A percentile compares a stretch with the other conserved stretches of the same genome.
phyloP scores from a whole-genome alignment of 495 filamentous ascomycete genomes.

The Neurospora sublineolata region DNA sequence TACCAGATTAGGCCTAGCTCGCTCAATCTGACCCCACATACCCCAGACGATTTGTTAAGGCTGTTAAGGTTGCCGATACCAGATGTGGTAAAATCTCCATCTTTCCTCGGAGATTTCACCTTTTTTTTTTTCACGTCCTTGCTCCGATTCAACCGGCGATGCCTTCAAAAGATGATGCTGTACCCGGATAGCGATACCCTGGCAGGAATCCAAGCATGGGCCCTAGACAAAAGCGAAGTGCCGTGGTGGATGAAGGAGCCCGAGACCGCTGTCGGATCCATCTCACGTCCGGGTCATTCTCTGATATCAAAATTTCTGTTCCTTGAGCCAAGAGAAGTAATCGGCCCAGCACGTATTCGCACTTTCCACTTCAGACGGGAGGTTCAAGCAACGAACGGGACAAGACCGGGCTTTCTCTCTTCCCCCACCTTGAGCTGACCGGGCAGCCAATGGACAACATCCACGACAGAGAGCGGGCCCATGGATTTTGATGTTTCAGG shows the following conservation, averaged over 20 bases:
- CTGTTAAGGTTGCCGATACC: background rate
- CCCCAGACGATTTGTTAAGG: background rate
- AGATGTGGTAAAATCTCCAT: background rate
- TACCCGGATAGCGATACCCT: background rate
- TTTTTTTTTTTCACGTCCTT: background rate
- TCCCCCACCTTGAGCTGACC: background rate
- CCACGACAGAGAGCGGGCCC: slow-evolving; percentile 5
- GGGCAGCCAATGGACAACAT: slow-evolving; percentile 5
- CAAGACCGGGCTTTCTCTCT: background rate
- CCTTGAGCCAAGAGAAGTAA: background rate
- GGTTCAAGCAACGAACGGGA: background rate
- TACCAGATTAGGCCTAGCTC: background rate
- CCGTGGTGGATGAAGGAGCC: background rate
- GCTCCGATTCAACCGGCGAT: background rate
- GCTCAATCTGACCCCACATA: background rate
- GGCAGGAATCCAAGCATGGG: background rate
- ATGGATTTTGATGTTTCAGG: slow-evolving; percentile 7
- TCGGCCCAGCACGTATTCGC: background rate
- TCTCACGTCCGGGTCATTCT: background rate
- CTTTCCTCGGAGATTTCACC: background rate
- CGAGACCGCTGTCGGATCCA: background rate
- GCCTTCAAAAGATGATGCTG: background rate
- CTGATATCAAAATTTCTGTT: background rate
- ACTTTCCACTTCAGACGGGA: background rate
- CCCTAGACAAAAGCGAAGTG: background rate